These are phyloP conservation scores for Leccinum aurantiacum DNA, from an alignment of 768 basidiomycete species.

Conservation along the genomic window DNA sequence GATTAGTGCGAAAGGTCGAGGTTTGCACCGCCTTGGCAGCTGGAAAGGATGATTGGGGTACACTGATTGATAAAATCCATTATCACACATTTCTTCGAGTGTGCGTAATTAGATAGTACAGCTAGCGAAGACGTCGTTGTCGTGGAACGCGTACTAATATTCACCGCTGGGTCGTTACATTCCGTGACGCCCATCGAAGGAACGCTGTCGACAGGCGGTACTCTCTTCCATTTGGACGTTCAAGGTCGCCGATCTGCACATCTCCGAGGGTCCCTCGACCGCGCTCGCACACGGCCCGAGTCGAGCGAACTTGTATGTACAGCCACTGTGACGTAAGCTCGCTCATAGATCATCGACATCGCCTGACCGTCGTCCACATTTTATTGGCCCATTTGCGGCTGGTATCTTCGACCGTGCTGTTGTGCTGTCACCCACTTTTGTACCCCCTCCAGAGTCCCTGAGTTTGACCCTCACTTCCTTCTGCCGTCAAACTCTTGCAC, in stretches of 20 bases:
- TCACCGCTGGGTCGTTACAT: constrained; percentile 3
- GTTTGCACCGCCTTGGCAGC: background rate
- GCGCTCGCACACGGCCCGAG: background rate
- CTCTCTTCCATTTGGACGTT: constrained; percentile 6
- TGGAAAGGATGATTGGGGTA: background rate
- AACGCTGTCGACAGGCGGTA: background rate
- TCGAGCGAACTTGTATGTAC: background rate
- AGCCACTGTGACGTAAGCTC: too few species aligned
- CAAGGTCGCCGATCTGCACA: constrained; percentile 9
- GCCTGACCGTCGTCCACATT: too few species aligned
- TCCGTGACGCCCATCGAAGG: constrained; percentile 4
- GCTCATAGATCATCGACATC: too few species aligned
- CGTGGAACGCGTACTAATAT: constrained; percentile 19
- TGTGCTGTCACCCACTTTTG: too few species aligned
- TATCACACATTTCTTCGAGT: background rate
- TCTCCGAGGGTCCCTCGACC: background rate
- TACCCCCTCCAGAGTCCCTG: too few species aligned
- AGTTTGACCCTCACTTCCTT: too few species aligned
- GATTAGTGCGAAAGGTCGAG: background rate
- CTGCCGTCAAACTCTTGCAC: too few species aligned
- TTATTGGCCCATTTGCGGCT: too few species aligned
- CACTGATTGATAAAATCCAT: too few species aligned
- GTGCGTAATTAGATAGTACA: background rate
- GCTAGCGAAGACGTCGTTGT: background rate
- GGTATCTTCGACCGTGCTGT: too few species aligned